Conservation (phyloP, 306 rosid species). For the Heteromeles arbutifolia region DNA sequence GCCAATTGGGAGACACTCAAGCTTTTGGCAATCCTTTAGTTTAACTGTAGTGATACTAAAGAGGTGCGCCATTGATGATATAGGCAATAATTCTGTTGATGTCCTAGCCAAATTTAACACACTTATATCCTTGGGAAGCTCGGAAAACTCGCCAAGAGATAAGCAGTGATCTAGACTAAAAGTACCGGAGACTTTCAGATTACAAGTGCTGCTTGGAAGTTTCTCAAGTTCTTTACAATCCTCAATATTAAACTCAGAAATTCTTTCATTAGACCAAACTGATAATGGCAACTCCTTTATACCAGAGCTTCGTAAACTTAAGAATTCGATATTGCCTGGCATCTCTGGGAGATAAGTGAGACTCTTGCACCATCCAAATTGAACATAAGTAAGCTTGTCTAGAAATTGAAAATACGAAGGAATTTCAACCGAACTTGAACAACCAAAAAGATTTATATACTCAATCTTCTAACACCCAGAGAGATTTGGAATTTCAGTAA, state of each 20-base stretch:
- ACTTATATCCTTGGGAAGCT: not conserved
- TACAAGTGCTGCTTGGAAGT: not conserved
- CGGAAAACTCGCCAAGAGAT: not conserved
- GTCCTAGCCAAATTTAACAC: no score
- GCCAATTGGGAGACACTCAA: not conserved
- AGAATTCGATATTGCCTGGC: not conserved
- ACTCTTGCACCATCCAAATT: not conserved
- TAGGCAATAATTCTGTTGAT: not conserved
- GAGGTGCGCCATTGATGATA: not conserved
- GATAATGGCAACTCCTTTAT: not conserved
- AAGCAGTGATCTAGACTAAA: not conserved
- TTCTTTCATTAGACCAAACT: not conserved
- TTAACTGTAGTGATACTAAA: no score
- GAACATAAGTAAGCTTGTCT: not conserved
- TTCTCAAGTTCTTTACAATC: not conserved
- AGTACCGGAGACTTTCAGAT: not conserved
- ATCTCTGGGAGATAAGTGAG: not conserved
- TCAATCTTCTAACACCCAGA: not conserved
- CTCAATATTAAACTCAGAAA: not conserved
- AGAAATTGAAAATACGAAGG: not conserved
- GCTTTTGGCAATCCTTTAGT: not conserved
- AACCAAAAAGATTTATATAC: rapidly evolving
- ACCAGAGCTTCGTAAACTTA: not conserved
- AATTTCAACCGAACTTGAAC: not conserved
- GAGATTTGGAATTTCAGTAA: constrained; percentile 3